Evolutionary conservation across 129 eudicot species (phyloP), one percentile per base, ranked within the genome.

Genomic region (Chrysanthemum seticuspe): DNA sequence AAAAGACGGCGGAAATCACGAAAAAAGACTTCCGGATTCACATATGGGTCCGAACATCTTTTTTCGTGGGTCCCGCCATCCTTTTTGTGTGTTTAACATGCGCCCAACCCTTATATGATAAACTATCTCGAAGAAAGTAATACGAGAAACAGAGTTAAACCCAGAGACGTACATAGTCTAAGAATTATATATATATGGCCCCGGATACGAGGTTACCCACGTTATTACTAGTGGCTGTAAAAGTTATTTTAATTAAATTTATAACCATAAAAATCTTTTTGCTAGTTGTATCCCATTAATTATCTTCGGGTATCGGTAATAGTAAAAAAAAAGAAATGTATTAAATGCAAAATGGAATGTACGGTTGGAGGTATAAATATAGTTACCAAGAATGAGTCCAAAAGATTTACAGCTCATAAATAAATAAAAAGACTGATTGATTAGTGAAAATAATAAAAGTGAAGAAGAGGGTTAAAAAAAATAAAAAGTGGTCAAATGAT

Each of bases 91-190:
- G 21, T 19, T 19, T 19, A 19, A 19, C 21, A 19, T 19, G 21
- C 0, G 21, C 0, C 21, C 21, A 19, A 0, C 21, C 21, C 21
- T 19, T 19, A 19, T 19, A 19, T 19, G 21, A 19, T 19, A 19
- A 19, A 19, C 21, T 19, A 19, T 79, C 90, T 88, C 81, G 88
- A 83, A 25, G 66, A 59, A 48, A 45, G 87, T 60, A 76, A 70
- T 63, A 71, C 44, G 13, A 68, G 82, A 83, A 84, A 68, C 83
- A 89, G 76, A 83, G 88, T 83, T 78, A 77, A 81, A 74, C 88
- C 90, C 86, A 89, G 87, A 84, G 86, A 76, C 89, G 96, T 88
- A 88, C 90, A 76, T 45, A 64, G 58, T 51, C 80, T n/a, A n/a
- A n/a, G 53, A 79, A 65, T 82, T 72, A 34, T 77, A 77, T 80